phyloP scores from a whole-genome alignment of 345 rosid species.

The Eucalyptus sp. region DNA sequence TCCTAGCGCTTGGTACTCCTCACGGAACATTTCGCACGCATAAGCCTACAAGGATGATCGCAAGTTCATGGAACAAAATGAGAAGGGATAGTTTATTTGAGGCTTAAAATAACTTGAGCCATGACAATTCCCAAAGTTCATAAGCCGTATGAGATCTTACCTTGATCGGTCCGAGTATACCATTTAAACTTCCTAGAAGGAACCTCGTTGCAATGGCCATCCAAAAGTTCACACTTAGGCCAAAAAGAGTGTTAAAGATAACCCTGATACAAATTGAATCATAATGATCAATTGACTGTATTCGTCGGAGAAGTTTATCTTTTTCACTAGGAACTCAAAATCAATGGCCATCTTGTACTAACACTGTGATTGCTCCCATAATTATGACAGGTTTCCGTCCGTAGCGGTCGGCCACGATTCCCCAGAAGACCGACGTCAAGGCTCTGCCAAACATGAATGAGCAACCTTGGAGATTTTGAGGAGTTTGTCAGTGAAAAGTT shows the following conservation, averaged over 20 bases:
- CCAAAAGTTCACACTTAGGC: constrained; percentile 81
- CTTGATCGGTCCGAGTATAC: constrained; percentile 45
- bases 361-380: constrained; percentile 66
- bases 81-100: not conserved
- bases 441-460: constrained; percentile 89
- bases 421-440: constrained; percentile 79
- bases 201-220: constrained; percentile 74
- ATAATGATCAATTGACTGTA: not conserved
- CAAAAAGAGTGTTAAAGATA: constrained; percentile 82
- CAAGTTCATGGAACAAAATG: not conserved
- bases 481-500: not conserved
- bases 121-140: not conserved
- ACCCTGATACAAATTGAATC: constrained; percentile 36
- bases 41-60: constrained; percentile 41
- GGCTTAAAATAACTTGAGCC: not conserved
- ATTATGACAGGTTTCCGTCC: constrained; percentile 88
- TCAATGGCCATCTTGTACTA: constrained; percentile 12
- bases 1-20: constrained; percentile 75
- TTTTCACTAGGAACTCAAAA: not conserved
- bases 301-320: not conserved
- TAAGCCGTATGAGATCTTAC: not conserved
- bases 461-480: constrained; percentile 36
- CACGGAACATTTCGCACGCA: constrained; percentile 58
- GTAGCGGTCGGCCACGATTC: constrained; percentile 74
- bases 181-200: constrained; percentile 17